These are phyloP conservation scores for Globisporangium orthogonon DNA, from an alignment of 352 stramenopile genomes.

Conservation along the genomic window DNA sequence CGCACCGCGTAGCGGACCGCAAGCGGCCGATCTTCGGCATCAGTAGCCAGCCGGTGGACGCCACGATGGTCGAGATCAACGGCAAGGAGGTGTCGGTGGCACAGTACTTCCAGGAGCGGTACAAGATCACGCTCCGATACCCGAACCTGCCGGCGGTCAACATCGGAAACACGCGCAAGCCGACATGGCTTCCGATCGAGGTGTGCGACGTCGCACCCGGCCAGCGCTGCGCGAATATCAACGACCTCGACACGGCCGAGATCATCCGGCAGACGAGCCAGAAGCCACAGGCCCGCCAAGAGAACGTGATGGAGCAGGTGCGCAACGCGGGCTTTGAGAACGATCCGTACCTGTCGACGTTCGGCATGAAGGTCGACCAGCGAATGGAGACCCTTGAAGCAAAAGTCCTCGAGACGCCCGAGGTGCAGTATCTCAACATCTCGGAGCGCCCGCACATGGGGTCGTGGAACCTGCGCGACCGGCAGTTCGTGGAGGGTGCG, in stretches of 20 bases:
- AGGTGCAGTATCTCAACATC: slow-evolving; percentile 58
- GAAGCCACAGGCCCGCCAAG: slow-evolving; percentile 32
- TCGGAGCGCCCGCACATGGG: slow-evolving; percentile 54
- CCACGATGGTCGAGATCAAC: slow-evolving; percentile 48
- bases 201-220: slow-evolving; percentile 67
- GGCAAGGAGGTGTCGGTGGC: slow-evolving; percentile 43
- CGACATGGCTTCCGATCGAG: slow-evolving; percentile 75
- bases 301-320: slow-evolving; percentile 57
- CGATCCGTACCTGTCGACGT: slow-evolving; percentile 52
- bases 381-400: slow-evolving; percentile 40
- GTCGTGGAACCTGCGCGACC: slow-evolving; percentile 74
- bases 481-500: slow-evolving; percentile 52
- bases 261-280: slow-evolving; percentile 73
- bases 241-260: slow-evolving; percentile 73
- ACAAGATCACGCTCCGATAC: slow-evolving; percentile 51
- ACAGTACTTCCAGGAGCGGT: slow-evolving; percentile 54
- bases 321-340: slow-evolving; percentile 62
- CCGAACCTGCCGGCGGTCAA: slow-evolving; percentile 66
- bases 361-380: slow-evolving; percentile 54
- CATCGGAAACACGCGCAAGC: slow-evolving; percentile 43
- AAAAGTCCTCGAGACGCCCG: slow-evolving; percentile 45
- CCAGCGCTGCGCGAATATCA: slow-evolving; percentile 69
- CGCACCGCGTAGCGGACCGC: slow-evolving; percentile 47
- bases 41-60: slow-evolving; percentile 31
- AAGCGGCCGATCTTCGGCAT: slow-evolving; percentile 50